Evolutionary conservation across 176 grass and related monocot genomes (phyloP).

Genomic region (sorghum (Sorghum bicolor)): Sorghum_bicolor_NCBIv3 NC_012870.2:15008001-15008500

Average conservation of each 20-base stretch:
- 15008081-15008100: not conserved
- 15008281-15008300: not conserved
- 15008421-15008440: not conserved
- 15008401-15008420: not conserved
- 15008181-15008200: slow-evolving; percentile 80
- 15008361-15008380: not conserved
- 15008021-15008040: slow-evolving; percentile 95
- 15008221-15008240: not conserved
- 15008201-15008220: slow-evolving; percentile 22
- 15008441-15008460: not conserved
- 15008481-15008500: not conserved
- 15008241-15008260: not conserved
- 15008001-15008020: slow-evolving; percentile 85
- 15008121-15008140: slow-evolving; percentile 81
- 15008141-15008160: slow-evolving; percentile 88
- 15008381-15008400: not conserved
- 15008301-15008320: not conserved
- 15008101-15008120: slow-evolving; percentile 9
- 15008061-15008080: slow-evolving; percentile 1
- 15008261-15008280: not conserved
- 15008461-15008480: not conserved
- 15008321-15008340: not conserved
- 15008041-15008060: slow-evolving; percentile 38
- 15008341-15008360: not conserved
- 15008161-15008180: slow-evolving; percentile 65